These are phyloP conservation scores for Cardiospermum halicacabum DNA, from an alignment of 345 rosid genomes.

Conservation along the genomic window DNA sequence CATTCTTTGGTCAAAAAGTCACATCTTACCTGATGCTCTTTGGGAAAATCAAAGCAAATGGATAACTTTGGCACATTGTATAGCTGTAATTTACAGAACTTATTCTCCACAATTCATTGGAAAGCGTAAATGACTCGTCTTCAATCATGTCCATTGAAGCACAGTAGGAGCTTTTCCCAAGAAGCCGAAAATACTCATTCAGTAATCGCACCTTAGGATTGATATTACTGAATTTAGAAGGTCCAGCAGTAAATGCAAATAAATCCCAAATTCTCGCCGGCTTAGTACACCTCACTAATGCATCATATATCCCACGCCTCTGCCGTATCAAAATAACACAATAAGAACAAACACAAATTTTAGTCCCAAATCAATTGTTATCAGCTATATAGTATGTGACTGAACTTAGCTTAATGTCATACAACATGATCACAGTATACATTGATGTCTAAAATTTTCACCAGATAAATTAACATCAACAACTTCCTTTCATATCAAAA, in stretches of 20 bases:
- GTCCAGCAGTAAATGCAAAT: slow-evolving; percentile 75
- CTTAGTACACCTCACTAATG: slow-evolving; percentile 48
- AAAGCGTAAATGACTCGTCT: slow-evolving; percentile 53
- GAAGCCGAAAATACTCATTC: slow-evolving; percentile 91
- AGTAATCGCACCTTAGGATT: slow-evolving; percentile 82
- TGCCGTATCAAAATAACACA: slow-evolving; percentile 36
- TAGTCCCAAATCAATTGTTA: no score
- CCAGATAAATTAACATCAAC: background rate
- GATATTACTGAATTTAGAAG: slow-evolving; percentile 56
- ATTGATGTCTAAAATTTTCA: background rate
- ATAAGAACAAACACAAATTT: no score
- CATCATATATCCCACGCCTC: slow-evolving; percentile 74
- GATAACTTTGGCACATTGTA: slow-evolving; percentile 73
- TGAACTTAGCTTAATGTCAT: background rate
- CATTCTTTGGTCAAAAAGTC: slow-evolving; percentile 15
- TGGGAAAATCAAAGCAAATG: slow-evolving; percentile 89
- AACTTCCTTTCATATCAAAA: background rate
- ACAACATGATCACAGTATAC: background rate
- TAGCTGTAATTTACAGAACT: slow-evolving; percentile 64
- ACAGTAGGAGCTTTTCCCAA: slow-evolving; percentile 48
- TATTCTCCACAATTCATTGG: slow-evolving; percentile 90
- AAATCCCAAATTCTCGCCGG: slow-evolving; percentile 80
- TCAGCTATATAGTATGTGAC: no score
- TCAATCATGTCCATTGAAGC: slow-evolving; percentile 75
- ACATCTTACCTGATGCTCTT: slow-evolving; percentile 59